Percentiles rank a stretch among this genome's conserved stretches.
These are phyloP conservation scores for Geranomyces michiganensis DNA, from an alignment of 192 early-diverging fungal species.

Conservation along the genomic window DNA sequence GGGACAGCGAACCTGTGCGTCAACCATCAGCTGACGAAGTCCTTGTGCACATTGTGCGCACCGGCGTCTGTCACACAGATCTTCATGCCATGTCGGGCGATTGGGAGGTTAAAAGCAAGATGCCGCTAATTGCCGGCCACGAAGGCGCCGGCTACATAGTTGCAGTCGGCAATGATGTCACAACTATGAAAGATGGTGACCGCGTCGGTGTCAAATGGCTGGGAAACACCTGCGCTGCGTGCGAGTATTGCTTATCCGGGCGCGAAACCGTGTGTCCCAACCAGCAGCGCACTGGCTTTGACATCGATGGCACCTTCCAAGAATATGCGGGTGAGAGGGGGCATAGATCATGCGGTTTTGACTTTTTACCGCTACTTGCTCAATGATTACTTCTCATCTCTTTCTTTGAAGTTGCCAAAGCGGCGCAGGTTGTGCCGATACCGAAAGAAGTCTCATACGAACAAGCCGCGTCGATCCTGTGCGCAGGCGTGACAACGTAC, in stretches of 20 bases:
- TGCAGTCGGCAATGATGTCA: neutral
- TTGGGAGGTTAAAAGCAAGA: slow-evolving; percentile 14
- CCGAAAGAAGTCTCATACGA: neutral
- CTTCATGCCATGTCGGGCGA: slow-evolving; percentile 8
- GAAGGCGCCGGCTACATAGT: slow-evolving; percentile 1
- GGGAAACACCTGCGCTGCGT: neutral
- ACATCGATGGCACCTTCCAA: slow-evolving; percentile 1
- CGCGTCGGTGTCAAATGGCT: slow-evolving; percentile 7
- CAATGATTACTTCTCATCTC: neutral
- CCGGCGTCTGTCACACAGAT: slow-evolving; percentile 16
- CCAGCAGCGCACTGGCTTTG: slow-evolving; percentile 2
- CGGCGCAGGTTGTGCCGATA: slow-evolving; percentile 3
- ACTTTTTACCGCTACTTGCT: neutral
- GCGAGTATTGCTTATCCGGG: slow-evolving; percentile 3
- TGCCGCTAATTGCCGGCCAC: slow-evolving; percentile 9
- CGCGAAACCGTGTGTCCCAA: slow-evolving; percentile 4
- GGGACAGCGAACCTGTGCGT: neutral
- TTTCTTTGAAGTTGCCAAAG: neutral
- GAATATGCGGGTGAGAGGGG: neutral
- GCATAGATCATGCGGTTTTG: neutral
- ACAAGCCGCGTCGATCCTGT: slow-evolving; percentile 4
- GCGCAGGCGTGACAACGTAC: slow-evolving; percentile 9
- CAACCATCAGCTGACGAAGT: slow-evolving; percentile 2
- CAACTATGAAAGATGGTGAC: neutral
- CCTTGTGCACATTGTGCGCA: slow-evolving; percentile 14